These are phyloP conservation scores for Tulasnella sp. DNA, from an alignment of 768 basidiomycete genomes.

Conservation along the genomic window DNA sequence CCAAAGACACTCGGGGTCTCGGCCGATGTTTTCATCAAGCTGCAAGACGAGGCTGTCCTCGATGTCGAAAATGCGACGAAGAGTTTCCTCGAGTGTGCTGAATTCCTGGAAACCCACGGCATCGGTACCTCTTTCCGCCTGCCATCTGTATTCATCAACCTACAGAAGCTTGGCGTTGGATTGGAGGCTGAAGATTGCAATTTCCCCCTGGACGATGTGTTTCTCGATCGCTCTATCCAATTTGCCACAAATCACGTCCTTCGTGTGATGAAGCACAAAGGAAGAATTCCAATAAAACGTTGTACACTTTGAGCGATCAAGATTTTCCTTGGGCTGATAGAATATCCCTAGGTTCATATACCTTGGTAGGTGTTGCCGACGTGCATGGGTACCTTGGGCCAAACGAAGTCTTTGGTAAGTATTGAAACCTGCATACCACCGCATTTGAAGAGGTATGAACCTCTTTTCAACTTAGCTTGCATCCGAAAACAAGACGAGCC, in stretches of 20 bases:
- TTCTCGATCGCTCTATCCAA: slow-evolving; percentile 42
- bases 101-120: slow-evolving; percentile 43
- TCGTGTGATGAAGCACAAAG: slow-evolving; percentile 48
- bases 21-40: slow-evolving; percentile 38
- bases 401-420: slow-evolving; percentile 45
- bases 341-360: slow-evolving; percentile 30
- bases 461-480: slow-evolving; percentile 29
- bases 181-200: slow-evolving; percentile 17
- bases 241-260: slow-evolving; percentile 49
- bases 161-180: slow-evolving; percentile 37
- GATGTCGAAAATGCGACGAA: slow-evolving; percentile 34
- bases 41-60: slow-evolving; percentile 41
- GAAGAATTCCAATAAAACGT: slow-evolving; percentile 52
- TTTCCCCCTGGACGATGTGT: slow-evolving; percentile 32
- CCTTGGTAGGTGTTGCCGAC: slow-evolving; percentile 62
- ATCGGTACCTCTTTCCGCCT: slow-evolving; percentile 47
- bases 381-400: slow-evolving; percentile 40
- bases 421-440: slow-evolving; percentile 24
- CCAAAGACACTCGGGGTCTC: slow-evolving; percentile 37
- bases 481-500: slow-evolving; percentile 23
- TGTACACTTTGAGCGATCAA: slow-evolving; percentile 13
- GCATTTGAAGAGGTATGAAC: not conserved
- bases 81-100: slow-evolving; percentile 36
- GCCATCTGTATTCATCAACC: slow-evolving; percentile 37
- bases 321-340: not conserved